Evolutionary conservation across 78 protist species (phyloP).

Genomic region (Emiliania huxleyi): DNA sequence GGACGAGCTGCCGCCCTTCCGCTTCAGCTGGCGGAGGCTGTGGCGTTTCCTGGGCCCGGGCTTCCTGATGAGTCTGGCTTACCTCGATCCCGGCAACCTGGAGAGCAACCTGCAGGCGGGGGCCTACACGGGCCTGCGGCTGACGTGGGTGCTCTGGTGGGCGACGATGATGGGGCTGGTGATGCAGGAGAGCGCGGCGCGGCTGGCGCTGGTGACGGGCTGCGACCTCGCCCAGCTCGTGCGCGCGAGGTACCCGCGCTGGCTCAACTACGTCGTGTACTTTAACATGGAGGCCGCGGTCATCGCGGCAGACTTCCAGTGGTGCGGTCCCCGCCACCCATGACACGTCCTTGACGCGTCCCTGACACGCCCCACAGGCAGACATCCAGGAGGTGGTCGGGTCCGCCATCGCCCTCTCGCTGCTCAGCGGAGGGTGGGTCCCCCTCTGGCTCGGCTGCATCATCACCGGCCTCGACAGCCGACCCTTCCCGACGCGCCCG

Average conservation of each 20-base stretch:
- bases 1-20: not conserved
- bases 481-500: no score
- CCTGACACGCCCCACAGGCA: not conserved
- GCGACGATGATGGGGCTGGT: slow-evolving; percentile 51
- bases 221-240: slow-evolving; percentile 40
- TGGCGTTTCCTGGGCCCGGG: slow-evolving; percentile 51
- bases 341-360: not conserved
- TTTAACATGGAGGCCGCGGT: slow-evolving; percentile 49
- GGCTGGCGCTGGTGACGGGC: slow-evolving; percentile 80
- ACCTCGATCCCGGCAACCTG: slow-evolving; percentile 40
- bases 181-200: slow-evolving; percentile 55
- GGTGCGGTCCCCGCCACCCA: no score
- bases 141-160: slow-evolving; percentile 82
- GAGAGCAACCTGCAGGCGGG: slow-evolving; percentile 52
- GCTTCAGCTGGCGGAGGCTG: slow-evolving; percentile 12
- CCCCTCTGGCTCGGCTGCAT: slow-evolving; percentile 34
- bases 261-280: not conserved
- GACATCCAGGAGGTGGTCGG: slow-evolving; percentile 39
- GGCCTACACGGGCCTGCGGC: slow-evolving; percentile 57
- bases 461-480: slow-evolving; percentile 16
- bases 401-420: slow-evolving; percentile 13
- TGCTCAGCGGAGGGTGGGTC: not conserved
- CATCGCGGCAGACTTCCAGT: slow-evolving; percentile 56
- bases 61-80: slow-evolving; percentile 47
- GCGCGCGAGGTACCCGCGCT: slow-evolving; percentile 53